A percentile compares a stretch with the other conserved stretches of the same genome.
phyloP scores from a whole-genome alignment of 495 filamentous ascomycete genomes.

The Neurospora sp. region DNA sequence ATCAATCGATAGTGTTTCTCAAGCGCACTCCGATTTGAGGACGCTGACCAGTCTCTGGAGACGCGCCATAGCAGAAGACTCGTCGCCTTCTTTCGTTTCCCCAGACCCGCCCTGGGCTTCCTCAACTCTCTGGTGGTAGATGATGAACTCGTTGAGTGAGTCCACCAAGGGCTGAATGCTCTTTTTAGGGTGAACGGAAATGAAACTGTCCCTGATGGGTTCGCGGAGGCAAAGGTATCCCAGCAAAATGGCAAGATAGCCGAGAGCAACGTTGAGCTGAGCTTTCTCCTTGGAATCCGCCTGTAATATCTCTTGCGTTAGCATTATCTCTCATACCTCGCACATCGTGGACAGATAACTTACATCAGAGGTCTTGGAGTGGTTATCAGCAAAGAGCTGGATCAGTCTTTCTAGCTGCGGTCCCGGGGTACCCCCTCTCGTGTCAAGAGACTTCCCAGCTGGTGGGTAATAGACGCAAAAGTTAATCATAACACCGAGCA shows the following conservation, averaged over 20 bases:
- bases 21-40: slow-evolving; percentile 2
- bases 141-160: slow-evolving; percentile 78
- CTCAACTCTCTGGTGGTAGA: slow-evolving; percentile 68
- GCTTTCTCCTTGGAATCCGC: slow-evolving; percentile 76
- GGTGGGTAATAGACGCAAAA: slow-evolving; percentile 64
- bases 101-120: slow-evolving; percentile 37
- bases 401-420: slow-evolving; percentile 38
- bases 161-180: slow-evolving; percentile 56
- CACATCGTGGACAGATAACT: slow-evolving; percentile 27
- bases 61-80: slow-evolving; percentile 42
- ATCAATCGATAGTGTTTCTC: background rate
- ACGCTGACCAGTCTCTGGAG: slow-evolving; percentile 45
- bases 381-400: slow-evolving; percentile 42
- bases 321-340: slow-evolving; percentile 36
- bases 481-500: slow-evolving; percentile 81
- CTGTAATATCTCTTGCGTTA: slow-evolving; percentile 31
- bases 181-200: slow-evolving; percentile 43
- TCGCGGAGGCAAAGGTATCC: slow-evolving; percentile 62
- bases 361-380: slow-evolving; percentile 39
- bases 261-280: slow-evolving; percentile 79
- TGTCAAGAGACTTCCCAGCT: slow-evolving; percentile 33
- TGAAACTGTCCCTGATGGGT: slow-evolving; percentile 41
- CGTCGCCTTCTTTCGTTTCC: slow-evolving; percentile 30
- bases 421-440: slow-evolving; percentile 10
- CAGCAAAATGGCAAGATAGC: slow-evolving; percentile 80